Percentiles rank a stretch among this genome's conserved stretches.
phyloP scores from a whole-genome alignment of 2,329 filamentous ascomycete species.

The Sporothrix phasma region DNA sequence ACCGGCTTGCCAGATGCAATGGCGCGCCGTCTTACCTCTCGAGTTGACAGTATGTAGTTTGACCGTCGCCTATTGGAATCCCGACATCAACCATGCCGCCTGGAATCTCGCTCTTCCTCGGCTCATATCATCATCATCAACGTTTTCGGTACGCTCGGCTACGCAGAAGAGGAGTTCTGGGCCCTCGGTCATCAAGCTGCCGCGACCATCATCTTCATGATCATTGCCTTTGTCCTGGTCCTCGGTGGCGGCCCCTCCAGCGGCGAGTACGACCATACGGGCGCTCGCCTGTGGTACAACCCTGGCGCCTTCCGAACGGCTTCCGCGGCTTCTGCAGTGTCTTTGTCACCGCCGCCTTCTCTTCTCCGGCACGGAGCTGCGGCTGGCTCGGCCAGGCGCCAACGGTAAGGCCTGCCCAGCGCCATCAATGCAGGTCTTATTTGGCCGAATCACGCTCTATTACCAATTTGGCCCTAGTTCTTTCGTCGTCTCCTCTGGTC shows the following conservation, averaged over 20 bases:
- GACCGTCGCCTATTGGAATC: conserved; percentile 40
- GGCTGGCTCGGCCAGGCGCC: conserved; percentile 60
- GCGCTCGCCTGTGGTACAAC: conserved; percentile 40
- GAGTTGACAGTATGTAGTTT: conserved; percentile 40
- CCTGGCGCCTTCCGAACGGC: conserved; percentile 54
- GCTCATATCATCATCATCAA: conserved; percentile 43
- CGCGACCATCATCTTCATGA: conserved; percentile 53
- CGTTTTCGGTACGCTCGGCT: conserved; percentile 46
- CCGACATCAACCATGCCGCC: conserved; percentile 35
- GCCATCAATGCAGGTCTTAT: conserved; percentile 73
- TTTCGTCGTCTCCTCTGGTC: conserved; percentile 43
- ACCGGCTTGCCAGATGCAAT: conserved; percentile 30
- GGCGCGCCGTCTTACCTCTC: conserved; percentile 38
- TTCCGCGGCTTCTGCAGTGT: conserved; percentile 65
- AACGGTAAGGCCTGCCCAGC: conserved; percentile 66
- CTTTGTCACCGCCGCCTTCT: conserved; percentile 64
- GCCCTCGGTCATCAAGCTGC: conserved; percentile 46
- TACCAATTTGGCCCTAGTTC: conserved; percentile 43
- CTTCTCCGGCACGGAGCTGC: conserved; percentile 61
- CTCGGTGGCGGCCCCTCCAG: conserved; percentile 48
- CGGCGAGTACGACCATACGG: conserved; percentile 37
- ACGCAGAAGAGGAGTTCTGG: conserved; percentile 52
- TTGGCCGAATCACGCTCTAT: conserved; percentile 47
- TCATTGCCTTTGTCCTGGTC: conserved; percentile 49
- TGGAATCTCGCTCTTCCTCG: conserved; percentile 49